Evolutionary conservation across 208 protist genomes (phyloP), one percentile per base, ranked within the genome.

Genomic region (Leishmania mexicana): DNA sequence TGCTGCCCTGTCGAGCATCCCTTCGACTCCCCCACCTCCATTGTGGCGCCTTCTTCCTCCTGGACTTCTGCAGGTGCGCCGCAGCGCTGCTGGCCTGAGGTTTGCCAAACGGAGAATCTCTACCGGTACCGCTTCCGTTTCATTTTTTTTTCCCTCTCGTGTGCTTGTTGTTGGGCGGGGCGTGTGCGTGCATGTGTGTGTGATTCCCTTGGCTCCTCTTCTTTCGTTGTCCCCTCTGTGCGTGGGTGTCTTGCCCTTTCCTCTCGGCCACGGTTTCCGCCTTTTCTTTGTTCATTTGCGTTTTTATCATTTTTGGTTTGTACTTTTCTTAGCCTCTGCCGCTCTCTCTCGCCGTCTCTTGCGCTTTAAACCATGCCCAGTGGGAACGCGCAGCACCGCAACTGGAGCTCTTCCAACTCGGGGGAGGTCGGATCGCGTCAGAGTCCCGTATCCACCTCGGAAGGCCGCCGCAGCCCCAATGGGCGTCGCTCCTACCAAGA

Each of bases 391-490:
- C 83, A 75, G 73, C 71, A 85, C 64, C 83, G 78, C 78, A 83
- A 86, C 67, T 86, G 83, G 83, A 86, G 83, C 68, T 80, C 74
- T 45, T 83, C 83, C 71, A 81, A 82, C 83, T 81, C 83, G 1
- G 83, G 47, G 4, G 83, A 86, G 65, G 75, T 79, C 38, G 67
- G 78, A 6, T 86, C 75, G 54, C 83, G 83, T n/a, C 83, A 86
- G 75, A 86, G 83, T 42, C 83, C 78, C 38, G 53, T 62, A 3
- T 76, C 81, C 24, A 83, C 74, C 4, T 85, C 85, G 3, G 80
- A 83, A 67, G 83, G 86, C 68, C 88, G 88, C 53, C 88, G 88
- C 81, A 90, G 86, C 15, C 88, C 88, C 42, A 90, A 88, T 53
- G 75, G 85, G 0, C 83, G 83, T 40, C 83, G 83, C 57, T 87